Base-by-base conservation (phyloP, 2,329 filamentous ascomycete genomes). In the Colletotrichum chrysophilum region DNA sequence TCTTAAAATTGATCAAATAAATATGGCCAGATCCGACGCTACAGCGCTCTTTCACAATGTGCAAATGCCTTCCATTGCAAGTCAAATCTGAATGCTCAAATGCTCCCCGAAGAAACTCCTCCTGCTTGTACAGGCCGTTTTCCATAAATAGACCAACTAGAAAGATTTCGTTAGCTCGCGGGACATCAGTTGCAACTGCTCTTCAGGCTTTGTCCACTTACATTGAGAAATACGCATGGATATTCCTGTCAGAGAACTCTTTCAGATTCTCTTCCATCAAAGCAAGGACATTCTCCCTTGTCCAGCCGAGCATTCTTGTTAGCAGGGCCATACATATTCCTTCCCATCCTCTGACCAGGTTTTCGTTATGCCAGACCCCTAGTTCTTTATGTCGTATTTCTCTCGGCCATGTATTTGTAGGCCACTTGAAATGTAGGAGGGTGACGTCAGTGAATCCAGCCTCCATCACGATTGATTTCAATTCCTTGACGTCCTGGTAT, bases 401-500 rank as follows among this genome's bases (percentile, higher is more conserved):
- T 61, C 86, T 87, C 0, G 89, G 87, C 89, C 90, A 91, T 13
- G 84, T 80, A 77, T 88, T 89, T 34, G 84, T 85, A 1, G 90
- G 89, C 82, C 89, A 87, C 80, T 87, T 88, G 78, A 84, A 88
- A 16, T 87, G 79, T 3, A 85, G 81, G 79, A 90, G 87, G 0
- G 81, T 82, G 1, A 92, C 86, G 69, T 91, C 86, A 66, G 86
- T 82, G 77, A 92, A 92, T 2, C 91, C 91, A 0, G 87, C 89
- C 18, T 88, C 87, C 13, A 83, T 80, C 79, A 91, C 84, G 66
- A 86, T 84, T 43, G 84, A 80, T 68, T 81, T 82, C 34, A 84
- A 83, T 0, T 71, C 43, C 1, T 78, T 76, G 1, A 78, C 81
- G 52, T 81, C 83, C 55, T 81, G 76, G 4, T 80, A 77, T 3